Evolutionary conservation across 169 alveolate species (phyloP).

Genomic region (Plasmodium cynomolgi): DNA sequence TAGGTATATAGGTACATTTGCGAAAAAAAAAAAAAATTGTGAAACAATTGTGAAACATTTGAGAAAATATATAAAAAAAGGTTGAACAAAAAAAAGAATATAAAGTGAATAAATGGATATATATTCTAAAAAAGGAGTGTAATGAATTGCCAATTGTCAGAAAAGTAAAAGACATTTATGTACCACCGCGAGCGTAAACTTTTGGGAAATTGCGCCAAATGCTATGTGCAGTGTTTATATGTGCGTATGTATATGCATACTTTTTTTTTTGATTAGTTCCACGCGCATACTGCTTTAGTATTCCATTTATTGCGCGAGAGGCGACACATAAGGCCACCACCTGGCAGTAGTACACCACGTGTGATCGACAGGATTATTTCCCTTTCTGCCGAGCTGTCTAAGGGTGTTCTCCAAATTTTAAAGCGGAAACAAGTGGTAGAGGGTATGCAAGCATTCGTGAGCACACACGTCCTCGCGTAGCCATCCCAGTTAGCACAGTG

Average conservation of each 20-base stretch:
- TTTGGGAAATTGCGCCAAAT: background rate
- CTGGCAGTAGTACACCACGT: background rate
- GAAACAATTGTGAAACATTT: background rate
- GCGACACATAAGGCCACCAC: background rate
- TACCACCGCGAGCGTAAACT: background rate
- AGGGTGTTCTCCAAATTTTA: background rate
- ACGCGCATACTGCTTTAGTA: background rate
- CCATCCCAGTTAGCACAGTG: background rate
- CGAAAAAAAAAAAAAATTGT: background rate
- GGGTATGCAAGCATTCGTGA: background rate
- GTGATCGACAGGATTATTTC: background rate
- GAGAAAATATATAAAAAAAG: background rate
- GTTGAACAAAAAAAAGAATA: background rate
- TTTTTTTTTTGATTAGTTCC: background rate
- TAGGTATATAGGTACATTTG: background rate
- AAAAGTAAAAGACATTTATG: conserved; percentile 1
- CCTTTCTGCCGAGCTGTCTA: background rate
- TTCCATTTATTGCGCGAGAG: background rate
- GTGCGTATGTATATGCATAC: background rate
- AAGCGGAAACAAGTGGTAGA: background rate
- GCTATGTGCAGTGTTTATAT: conserved; percentile 7
- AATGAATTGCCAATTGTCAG: background rate
- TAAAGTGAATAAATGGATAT: background rate
- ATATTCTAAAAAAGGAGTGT: background rate
- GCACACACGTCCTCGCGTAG: background rate